Conservation (phyloP, 1,284 basidiomycete species). For the Marasmius fiardii region DNA sequence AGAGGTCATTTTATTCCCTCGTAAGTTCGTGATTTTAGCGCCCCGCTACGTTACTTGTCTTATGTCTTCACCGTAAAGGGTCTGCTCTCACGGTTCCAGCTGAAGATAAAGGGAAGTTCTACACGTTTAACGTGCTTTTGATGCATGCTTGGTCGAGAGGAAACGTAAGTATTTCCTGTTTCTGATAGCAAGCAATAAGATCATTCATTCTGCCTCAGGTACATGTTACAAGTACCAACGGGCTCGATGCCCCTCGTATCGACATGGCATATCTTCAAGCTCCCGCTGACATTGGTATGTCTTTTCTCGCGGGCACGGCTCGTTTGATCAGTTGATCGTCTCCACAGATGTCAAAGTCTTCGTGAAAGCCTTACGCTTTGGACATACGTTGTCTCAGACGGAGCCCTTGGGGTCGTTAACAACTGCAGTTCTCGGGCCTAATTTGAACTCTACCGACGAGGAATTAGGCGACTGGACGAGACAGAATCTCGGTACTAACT, state of each 20-base stretch:
- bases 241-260: neutral
- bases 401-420: neutral
- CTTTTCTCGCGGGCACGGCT: neutral
- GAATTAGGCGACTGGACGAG: neutral
- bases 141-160: neutral
- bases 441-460: neutral
- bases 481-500: neutral
- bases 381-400: neutral
- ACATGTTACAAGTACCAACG: neutral
- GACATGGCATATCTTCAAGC: neutral
- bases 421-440: neutral
- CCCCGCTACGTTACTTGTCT: neutral
- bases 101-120: neutral
- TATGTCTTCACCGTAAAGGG: neutral
- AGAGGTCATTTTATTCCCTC: neutral
- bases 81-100: neutral
- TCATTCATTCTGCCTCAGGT: neutral
- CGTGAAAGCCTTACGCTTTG: neutral
- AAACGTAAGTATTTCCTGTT: neutral
- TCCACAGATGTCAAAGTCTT: neutral
- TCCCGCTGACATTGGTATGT: neutral
- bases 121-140: neutral
- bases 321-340: neutral
- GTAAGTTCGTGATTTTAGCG: neutral
- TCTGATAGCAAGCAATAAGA: neutral